phyloP scores from a whole-genome alignment of 2,329 filamentous ascomycete genomes.

The Neospermospora avenae region DNA sequence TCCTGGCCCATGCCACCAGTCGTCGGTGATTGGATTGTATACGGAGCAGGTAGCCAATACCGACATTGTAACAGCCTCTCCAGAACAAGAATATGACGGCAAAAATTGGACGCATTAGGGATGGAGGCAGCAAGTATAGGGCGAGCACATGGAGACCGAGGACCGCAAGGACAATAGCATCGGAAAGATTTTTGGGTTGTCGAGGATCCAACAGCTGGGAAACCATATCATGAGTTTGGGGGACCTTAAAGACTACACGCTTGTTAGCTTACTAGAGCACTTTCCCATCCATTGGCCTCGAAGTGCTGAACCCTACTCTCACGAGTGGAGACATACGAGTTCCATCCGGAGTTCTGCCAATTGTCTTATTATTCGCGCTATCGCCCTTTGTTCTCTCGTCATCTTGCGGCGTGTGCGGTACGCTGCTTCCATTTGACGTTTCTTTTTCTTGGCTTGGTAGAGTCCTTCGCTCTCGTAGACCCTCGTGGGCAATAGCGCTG shows the following conservation, averaged over 20 bases:
- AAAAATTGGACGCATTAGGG: slow-evolving; percentile 71
- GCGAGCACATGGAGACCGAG: slow-evolving; percentile 71
- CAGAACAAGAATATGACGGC: slow-evolving; percentile 86
- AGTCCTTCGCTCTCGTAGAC: slow-evolving; percentile 29
- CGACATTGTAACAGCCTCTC: slow-evolving; percentile 88
- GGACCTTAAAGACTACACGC: slow-evolving; percentile 82
- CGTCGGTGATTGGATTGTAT: slow-evolving; percentile 87
- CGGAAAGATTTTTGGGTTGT: slow-evolving; percentile 92
- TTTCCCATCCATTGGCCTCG: not conserved
- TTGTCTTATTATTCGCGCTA: slow-evolving; percentile 64
- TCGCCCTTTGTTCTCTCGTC: slow-evolving; percentile 41
- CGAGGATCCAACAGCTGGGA: slow-evolving; percentile 92
- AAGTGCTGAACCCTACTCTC: not conserved
- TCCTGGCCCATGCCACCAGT: slow-evolving; percentile 82
- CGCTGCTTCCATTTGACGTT: slow-evolving; percentile 14
- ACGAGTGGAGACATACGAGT: slow-evolving; percentile 60
- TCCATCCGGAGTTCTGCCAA: slow-evolving; percentile 85
- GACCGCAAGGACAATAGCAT: slow-evolving; percentile 74
- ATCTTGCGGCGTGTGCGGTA: slow-evolving; percentile 12
- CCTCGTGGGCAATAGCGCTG: slow-evolving; percentile 10
- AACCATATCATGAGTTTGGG: slow-evolving; percentile 97
- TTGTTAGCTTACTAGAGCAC: not conserved
- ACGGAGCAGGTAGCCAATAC: slow-evolving; percentile 85
- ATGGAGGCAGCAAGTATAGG: slow-evolving; percentile 68
- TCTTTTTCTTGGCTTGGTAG: slow-evolving; percentile 9